phyloP scores from a whole-genome alignment of 768 basidiomycete genomes.

The Hypholoma fasciculare region DNA sequence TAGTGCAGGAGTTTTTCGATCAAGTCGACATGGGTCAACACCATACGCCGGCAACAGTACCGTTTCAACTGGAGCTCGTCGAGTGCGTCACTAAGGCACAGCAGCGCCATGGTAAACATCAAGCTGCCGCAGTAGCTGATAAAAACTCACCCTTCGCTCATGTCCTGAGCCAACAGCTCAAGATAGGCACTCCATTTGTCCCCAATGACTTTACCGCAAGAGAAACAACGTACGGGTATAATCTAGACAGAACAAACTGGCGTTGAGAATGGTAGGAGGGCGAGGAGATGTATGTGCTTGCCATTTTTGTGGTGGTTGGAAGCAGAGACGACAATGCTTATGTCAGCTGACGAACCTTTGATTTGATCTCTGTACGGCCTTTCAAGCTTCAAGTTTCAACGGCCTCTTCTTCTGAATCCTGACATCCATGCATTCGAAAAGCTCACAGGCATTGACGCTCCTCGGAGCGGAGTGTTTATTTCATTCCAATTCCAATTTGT shows the following conservation, averaged over 20 bases:
- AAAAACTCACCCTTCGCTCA: conserved; percentile 80
- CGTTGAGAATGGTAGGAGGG: not conserved
- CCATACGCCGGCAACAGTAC: conserved; percentile 97
- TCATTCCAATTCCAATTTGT: too few species aligned
- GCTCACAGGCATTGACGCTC: too few species aligned
- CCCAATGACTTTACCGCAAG: conserved; percentile 96
- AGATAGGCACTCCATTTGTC: conserved; percentile 94
- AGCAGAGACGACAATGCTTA: conserved; percentile 17
- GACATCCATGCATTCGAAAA: too few species aligned
- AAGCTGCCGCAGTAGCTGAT: not conserved
- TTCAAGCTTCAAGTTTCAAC: too few species aligned
- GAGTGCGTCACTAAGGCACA: conserved; percentile 70
- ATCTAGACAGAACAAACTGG: conserved; percentile 55
- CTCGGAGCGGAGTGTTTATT: too few species aligned
- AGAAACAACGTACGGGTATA: conserved; percentile 94
- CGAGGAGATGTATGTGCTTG: conserved; percentile 6
- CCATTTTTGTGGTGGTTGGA: conserved; percentile 20
- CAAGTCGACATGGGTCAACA: conserved; percentile 94
- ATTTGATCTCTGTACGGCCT: not conserved
- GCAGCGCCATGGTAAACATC: not conserved
- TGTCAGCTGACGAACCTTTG: conserved; percentile 11
- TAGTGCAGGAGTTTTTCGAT: conserved; percentile 97
- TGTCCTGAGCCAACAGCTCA: conserved; percentile 75
- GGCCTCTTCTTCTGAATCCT: too few species aligned
- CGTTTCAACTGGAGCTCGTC: conserved; percentile 88